Evolutionary conservation across 768 basidiomycete species (phyloP).

Genomic region (Suillus weaverae): DNA sequence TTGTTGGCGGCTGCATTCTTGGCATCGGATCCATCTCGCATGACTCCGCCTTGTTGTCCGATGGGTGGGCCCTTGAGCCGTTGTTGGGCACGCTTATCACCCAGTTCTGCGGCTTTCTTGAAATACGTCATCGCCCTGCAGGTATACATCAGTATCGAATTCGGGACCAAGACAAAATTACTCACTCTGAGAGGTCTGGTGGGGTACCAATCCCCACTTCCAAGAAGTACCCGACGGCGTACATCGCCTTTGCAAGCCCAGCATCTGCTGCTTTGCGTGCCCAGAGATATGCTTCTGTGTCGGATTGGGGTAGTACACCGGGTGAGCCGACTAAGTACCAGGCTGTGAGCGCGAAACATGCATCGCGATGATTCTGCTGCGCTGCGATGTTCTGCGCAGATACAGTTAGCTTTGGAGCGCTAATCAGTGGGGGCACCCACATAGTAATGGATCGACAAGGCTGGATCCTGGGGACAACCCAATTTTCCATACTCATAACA

Average conservation of each 20-base stretch:
- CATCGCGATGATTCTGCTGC: constrained; percentile 94
- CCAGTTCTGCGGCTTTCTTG: constrained; percentile 85
- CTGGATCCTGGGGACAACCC: constrained; percentile 96
- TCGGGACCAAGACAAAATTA: constrained; percentile 17
- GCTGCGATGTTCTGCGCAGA: constrained; percentile 87
- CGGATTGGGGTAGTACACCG: constrained; percentile 95
- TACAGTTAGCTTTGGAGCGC: neutral
- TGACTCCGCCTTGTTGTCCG: constrained; percentile 58
- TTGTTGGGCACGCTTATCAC: constrained; percentile 91
- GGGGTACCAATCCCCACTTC: constrained; percentile 91
- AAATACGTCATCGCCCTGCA: constrained; percentile 76
- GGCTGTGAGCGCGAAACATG: constrained; percentile 96
- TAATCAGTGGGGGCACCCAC: constrained; percentile 52
- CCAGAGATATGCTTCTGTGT: constrained; percentile 98
- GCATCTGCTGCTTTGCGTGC: constrained; percentile 92
- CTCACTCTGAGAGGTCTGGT: constrained; percentile 66
- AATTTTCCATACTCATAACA: constrained; percentile 99
- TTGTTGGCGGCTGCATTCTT: constrained; percentile 64
- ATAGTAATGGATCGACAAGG: constrained; percentile 98
- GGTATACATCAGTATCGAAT: constrained; percentile 3
- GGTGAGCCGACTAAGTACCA: constrained; percentile 99
- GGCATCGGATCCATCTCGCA: constrained; percentile 52
- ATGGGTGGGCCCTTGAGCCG: constrained; percentile 66
- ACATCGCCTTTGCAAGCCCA: constrained; percentile 94
- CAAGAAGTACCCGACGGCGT: constrained; percentile 95